These are phyloP conservation scores for Tympanopsis confertula DNA, from an alignment of 2,329 filamentous ascomycete species.

Conservation along the genomic window DNA sequence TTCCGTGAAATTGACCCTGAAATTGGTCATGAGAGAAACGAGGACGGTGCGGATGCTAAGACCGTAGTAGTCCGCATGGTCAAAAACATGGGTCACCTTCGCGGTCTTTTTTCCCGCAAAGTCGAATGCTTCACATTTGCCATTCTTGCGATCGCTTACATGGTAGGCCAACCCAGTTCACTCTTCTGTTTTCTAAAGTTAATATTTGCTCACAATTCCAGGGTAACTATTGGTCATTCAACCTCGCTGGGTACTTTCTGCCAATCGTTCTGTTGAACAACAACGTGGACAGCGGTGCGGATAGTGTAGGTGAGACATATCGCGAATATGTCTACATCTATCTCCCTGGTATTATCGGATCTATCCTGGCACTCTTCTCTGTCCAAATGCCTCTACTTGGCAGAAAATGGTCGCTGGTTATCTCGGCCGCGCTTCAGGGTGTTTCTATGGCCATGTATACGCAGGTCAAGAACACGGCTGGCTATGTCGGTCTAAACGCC, in stretches of 20 bases:
- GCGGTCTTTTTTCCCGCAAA: constrained; percentile 1
- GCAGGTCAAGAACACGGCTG: constrained; percentile 11
- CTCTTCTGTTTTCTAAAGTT: neutral
- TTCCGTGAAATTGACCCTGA: constrained; percentile 1
- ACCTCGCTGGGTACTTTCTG: constrained; percentile 22
- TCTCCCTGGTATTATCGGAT: constrained; percentile 17
- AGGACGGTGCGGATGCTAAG: neutral
- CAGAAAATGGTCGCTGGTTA: constrained; percentile 13
- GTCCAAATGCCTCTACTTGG: constrained; percentile 9
- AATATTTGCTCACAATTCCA: constrained; percentile 1
- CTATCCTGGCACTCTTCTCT: constrained; percentile 7
- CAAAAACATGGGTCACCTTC: neutral
- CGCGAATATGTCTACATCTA: constrained; percentile 21
- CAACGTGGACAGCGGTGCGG: constrained; percentile 9
- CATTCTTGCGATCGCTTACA: constrained; percentile 1
- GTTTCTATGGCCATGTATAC: constrained; percentile 12
- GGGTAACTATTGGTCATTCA: constrained; percentile 3
- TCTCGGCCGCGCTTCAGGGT: constrained; percentile 12
- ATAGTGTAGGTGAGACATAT: constrained; percentile 15
- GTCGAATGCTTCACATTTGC: constrained; percentile 1
- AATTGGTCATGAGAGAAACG: neutral
- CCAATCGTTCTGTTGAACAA: constrained; percentile 17
- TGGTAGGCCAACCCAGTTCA: neutral
- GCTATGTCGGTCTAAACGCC: constrained; percentile 13
- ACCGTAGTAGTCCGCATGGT: neutral